Percentiles rank a stretch among this genome's conserved stretches.
Evolutionary conservation across 2,329 filamentous ascomycete species (phyloP).

Genomic region (Phyllachora maydis): DNA sequence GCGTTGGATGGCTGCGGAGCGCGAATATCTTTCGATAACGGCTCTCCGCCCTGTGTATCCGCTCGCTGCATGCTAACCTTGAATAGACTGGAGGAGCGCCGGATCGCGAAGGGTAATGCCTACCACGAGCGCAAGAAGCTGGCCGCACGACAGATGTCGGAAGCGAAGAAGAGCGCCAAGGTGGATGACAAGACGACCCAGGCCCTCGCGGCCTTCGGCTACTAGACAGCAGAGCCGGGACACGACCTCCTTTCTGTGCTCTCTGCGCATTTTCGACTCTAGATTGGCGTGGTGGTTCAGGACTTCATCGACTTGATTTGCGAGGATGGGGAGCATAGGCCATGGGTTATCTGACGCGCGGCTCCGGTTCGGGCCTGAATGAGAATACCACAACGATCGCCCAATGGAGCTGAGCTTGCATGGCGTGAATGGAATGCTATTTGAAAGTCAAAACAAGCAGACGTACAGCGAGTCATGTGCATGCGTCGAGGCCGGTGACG

Average conservation of each 20-base stretch:
- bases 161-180: constrained; percentile 82
- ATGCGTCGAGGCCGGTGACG: no score
- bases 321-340: constrained; percentile 17
- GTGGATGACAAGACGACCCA: constrained; percentile 72
- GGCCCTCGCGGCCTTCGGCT: constrained; percentile 78
- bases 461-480: no score
- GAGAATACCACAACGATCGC: constrained; percentile 10
- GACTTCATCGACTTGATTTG: constrained; percentile 25
- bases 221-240: constrained; percentile 34
- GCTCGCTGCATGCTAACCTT: no score
- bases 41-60: no score
- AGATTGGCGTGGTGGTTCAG: constrained; percentile 31
- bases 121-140: constrained; percentile 99
- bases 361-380: constrained; percentile 10
- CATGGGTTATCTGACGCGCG: constrained; percentile 9
- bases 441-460: no score
- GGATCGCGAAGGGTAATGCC: constrained; percentile 97
- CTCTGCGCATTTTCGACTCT: constrained; percentile 27
- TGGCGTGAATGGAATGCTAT: no score
- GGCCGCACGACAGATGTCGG: constrained; percentile 69
- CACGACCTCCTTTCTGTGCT: constrained; percentile 23
- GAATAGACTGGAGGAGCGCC: constrained; percentile 86
- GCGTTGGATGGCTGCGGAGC: no score
- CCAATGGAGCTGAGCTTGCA: constrained; percentile 11
- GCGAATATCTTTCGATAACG: no score